Evolutionary conservation across 805 yeast species (phyloP).

Genomic region (Monosporozyma unispora): DNA sequence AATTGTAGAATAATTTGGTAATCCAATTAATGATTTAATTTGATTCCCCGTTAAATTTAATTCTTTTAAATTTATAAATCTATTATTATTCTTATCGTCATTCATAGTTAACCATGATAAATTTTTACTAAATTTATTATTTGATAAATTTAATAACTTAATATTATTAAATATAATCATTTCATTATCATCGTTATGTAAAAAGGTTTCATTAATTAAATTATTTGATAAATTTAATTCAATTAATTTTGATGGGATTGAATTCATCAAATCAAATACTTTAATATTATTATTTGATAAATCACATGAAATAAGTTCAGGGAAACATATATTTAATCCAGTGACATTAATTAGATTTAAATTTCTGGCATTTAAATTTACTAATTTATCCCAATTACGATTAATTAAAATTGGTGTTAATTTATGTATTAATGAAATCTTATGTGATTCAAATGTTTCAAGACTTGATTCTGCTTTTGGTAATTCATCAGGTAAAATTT

Average conservation of each 20-base stretch:
- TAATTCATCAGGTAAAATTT: not conserved
- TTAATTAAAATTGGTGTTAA: not conserved
- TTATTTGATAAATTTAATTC: constrained; percentile 13
- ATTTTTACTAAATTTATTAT: not conserved
- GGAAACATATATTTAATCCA: constrained; percentile 19
- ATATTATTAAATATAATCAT: not conserved
- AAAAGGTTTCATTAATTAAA: constrained; percentile 9
- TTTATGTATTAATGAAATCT: constrained; percentile 7
- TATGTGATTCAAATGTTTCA: constrained; percentile 15
- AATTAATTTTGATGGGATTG: constrained; percentile 12
- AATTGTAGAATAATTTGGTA: not conserved
- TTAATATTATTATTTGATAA: constrained; percentile 15
- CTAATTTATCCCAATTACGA: constrained; percentile 11
- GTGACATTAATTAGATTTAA: constrained; percentile 11
- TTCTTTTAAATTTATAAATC: constrained; percentile 16
- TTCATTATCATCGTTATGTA: not conserved
- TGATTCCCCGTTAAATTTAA: constrained; percentile 15
- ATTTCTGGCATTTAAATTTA: constrained; percentile 8
- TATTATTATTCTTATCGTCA: not conserved
- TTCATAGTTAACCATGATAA: not conserved
- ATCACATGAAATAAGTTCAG: constrained; percentile 14
- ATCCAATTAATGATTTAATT: constrained; percentile 7
- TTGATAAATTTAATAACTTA: not conserved
- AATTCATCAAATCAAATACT: constrained; percentile 4
- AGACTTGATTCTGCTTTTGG: too few species aligned